Base-by-base conservation (phyloP, 495 filamentous ascomycete species). In the Penicillium macrosclerotiorum region DNA sequence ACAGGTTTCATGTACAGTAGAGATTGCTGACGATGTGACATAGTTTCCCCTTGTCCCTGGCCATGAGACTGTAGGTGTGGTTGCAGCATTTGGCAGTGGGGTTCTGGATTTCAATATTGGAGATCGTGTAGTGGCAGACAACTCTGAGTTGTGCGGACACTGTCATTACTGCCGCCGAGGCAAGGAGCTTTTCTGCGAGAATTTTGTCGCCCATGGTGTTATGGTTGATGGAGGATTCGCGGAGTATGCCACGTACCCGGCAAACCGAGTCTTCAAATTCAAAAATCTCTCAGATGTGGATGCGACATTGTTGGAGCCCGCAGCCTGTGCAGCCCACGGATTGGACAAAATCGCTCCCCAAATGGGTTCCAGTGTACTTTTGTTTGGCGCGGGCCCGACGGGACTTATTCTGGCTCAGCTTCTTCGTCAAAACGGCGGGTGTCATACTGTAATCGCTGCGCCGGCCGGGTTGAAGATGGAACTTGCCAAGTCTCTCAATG, bases 121-220 rank as follows among this genome's bases (percentile, higher is more conserved):
- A 13, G 83, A 88, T 43, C 79, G 82, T 52, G 83, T 85, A 8
- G 79, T 79, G 16, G 75, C 67, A 8, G 72, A 73, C 35, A 71
- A 70, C 51, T 68, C 66, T 4, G 84, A 87, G 64, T 77, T 86
- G 20, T 88, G 84, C 70, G 76, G 77, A 22, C 73, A 80, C 51
- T 88, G 84, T 65, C 85, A 84, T 73, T 86, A 87, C 69, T 88
- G 83, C 64, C 80, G 83, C 42, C 78, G 80, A 34, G 84, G 84
- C 22, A 71, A 86, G 46, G 75, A 79, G 35, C 65, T 88, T 23
- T 77, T 86, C 42, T 88, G 84, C 58, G 84, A 88, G 67, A 71
- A 86, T 62, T 85, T 85, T 51, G 66, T 79, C 51, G 78, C 80
- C 24, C 80, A 86, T 46, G 83, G 83, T 39, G 82, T 84, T 31